These are phyloP conservation scores for Solanum hybrid DNA, from an alignment of 305 asterid genomes.

Conservation along the genomic window DNA sequence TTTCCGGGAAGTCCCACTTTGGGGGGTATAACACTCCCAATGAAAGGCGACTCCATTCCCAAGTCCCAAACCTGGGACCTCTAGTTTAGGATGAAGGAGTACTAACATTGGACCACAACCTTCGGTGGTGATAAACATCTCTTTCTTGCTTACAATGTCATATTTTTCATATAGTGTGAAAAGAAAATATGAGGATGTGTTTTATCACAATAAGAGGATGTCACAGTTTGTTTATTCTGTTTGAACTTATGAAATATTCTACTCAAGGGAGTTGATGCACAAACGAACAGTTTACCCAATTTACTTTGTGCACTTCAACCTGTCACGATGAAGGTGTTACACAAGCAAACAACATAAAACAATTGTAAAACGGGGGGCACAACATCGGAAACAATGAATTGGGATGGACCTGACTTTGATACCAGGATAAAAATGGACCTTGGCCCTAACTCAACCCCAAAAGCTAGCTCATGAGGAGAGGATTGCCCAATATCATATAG, in stretches of 20 bases:
- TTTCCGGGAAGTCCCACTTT: not conserved
- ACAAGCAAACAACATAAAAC: not conserved
- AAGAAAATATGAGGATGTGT: not conserved
- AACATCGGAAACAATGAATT: not conserved
- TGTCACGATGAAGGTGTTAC: not conserved
- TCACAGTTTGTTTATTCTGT: not conserved
- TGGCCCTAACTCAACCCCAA: not conserved
- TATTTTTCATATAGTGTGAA: not conserved
- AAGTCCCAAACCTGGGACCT: not conserved
- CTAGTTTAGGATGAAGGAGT: not conserved
- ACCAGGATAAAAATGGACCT: not conserved
- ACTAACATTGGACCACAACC: not conserved
- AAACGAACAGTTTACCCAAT: not conserved
- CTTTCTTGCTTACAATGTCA: not conserved
- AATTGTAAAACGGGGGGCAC: not conserved
- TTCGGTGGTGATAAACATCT: not conserved
- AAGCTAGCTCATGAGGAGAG: not conserved
- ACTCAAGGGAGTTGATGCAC: not conserved
- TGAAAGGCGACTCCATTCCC: not conserved
- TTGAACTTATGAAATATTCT: not conserved
- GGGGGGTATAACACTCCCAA: not conserved
- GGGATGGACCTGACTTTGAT: not conserved
- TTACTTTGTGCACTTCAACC: not conserved
- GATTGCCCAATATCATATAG: not conserved
- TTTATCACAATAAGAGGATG: not conserved